phyloP scores from a whole-genome alignment of 1,139 yeast species.

The Debaryomyces udenii region DNA sequence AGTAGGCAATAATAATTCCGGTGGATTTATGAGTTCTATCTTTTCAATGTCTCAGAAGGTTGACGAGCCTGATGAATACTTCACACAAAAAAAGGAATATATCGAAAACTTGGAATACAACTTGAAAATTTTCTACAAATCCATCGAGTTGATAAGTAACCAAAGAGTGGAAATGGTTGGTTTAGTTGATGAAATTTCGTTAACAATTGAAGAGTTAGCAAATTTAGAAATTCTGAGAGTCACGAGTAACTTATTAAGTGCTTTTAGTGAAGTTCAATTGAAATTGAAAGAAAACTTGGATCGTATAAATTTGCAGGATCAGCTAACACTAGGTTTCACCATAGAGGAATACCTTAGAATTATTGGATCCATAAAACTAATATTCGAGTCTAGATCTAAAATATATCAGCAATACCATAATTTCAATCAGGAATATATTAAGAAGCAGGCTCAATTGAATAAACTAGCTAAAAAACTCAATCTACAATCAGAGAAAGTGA shows the following conservation, averaged over 20 bases:
- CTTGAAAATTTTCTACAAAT: conserved; percentile 66
- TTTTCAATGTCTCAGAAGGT: conserved; percentile 63
- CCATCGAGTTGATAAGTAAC: conserved; percentile 72
- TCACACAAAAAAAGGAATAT: conserved; percentile 67
- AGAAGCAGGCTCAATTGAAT: conserved; percentile 53
- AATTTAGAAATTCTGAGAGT: conserved; percentile 74
- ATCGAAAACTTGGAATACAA: conserved; percentile 76
- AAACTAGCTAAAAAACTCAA: conserved; percentile 58
- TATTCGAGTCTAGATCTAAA: conserved; percentile 76
- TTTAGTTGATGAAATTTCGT: conserved; percentile 45
- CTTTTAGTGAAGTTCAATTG: conserved; percentile 71
- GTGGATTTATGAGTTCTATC: conserved; percentile 65
- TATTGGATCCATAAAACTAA: conserved; percentile 73
- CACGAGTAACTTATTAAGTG: conserved; percentile 55
- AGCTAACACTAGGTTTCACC: conserved; percentile 82
- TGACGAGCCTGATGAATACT: conserved; percentile 79
- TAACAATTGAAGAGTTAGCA: conserved; percentile 72
- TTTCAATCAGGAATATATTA: conserved; percentile 43
- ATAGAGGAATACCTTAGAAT: conserved; percentile 85
- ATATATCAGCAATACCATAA: conserved; percentile 63
- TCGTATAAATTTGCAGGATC: conserved; percentile 82
- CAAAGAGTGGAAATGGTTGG: conserved; percentile 75
- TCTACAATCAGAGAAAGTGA: conserved; percentile 66
- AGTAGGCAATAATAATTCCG: conserved; percentile 22
- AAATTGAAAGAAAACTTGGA: conserved; percentile 76